phyloP scores from a whole-genome alignment of 2,329 filamentous ascomycete genomes.

The Raffaelea ambrosiae region DNA sequence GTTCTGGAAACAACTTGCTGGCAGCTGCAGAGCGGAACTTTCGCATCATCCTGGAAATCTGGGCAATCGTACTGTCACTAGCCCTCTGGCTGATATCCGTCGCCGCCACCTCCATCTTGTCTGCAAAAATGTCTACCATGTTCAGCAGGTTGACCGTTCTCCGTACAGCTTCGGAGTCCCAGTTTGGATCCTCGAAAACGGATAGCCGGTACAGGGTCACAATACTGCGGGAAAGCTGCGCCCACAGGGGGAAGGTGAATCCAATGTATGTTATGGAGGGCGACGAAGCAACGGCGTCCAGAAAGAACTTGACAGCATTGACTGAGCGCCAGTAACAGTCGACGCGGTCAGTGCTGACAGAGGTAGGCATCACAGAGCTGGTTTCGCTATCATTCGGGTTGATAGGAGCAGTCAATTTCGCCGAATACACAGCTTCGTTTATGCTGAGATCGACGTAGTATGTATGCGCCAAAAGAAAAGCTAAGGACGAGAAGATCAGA shows the following conservation, averaged over 20 bases:
- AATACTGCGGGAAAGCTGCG: constrained; percentile 7
- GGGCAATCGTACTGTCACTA: background rate
- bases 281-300: constrained; percentile 3
- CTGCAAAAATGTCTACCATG: constrained; percentile 16
- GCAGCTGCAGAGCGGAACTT: background rate
- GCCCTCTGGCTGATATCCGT: background rate
- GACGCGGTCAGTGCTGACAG: background rate
- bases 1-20: background rate
- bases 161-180: constrained; percentile 23
- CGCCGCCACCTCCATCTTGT: constrained; percentile 5
- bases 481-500: background rate
- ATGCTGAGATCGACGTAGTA: constrained; percentile 4
- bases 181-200: constrained; percentile 22
- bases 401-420: background rate
- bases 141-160: constrained; percentile 22
- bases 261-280: background rate
- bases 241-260: constrained; percentile 4
- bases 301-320: constrained; percentile 3
- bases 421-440: constrained; percentile 3
- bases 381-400: no score
- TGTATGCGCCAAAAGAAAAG: background rate
- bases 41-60: background rate
- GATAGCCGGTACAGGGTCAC: constrained; percentile 5
- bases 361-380: no score
- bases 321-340: constrained; percentile 6